Evolutionary conservation across 2,329 filamentous ascomycete species (phyloP).

Genomic region (Phialocephala sp.): DNA sequence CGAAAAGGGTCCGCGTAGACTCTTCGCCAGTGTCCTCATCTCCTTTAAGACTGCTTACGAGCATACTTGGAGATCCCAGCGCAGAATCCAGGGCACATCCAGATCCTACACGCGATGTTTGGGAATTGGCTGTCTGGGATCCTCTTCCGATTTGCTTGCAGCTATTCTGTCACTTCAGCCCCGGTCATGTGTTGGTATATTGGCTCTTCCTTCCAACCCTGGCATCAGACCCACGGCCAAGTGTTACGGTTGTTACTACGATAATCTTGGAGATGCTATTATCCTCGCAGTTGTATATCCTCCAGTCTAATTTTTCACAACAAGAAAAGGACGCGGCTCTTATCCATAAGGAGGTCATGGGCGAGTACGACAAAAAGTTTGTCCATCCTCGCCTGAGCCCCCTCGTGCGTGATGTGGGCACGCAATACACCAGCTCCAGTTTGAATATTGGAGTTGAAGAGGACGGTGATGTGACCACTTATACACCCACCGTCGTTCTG

Average conservation of each 20-base stretch:
- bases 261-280: conserved; percentile 77
- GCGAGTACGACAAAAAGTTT: conserved; percentile 95
- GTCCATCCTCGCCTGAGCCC: conserved; percentile 90
- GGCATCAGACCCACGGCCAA: conserved; percentile 78
- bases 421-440: conserved; percentile 65
- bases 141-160: conserved; percentile 82
- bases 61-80: conserved; percentile 68
- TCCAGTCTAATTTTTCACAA: conserved; percentile 78
- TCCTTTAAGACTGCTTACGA: conserved; percentile 76
- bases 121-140: conserved; percentile 95
- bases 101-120: conserved; percentile 83
- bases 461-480: conserved; percentile 59
- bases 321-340: conserved; percentile 84
- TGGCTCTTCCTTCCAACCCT: conserved; percentile 83
- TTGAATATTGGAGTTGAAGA: conserved; percentile 39
- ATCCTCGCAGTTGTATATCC: conserved; percentile 75
- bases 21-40: conserved; percentile 80
- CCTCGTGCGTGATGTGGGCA: conserved; percentile 77
- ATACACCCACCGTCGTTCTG: conserved; percentile 66
- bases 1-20: conserved; percentile 85
- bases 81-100: conserved; percentile 87
- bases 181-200: conserved; percentile 90
- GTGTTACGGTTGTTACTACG: conserved; percentile 83
- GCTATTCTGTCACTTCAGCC: conserved; percentile 90
- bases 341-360: conserved; percentile 89